Evolutionary conservation across 306 rosid species (phyloP), one percentile per base, ranked within the genome.

Genomic region (Vigna mungo): DNA sequence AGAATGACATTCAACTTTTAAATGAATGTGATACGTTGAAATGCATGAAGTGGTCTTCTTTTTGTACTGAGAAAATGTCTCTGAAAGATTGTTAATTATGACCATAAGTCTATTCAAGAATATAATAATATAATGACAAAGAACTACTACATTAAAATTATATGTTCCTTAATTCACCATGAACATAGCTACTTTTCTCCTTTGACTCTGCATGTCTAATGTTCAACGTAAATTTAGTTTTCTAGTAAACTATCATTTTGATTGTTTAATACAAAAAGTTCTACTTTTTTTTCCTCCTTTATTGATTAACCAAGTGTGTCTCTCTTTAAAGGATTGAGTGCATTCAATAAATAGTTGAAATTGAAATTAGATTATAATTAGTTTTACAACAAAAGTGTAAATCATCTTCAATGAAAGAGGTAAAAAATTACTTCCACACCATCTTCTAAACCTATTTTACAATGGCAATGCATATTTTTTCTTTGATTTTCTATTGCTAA

Each of bases 301-400:
- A 6, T 52, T 52, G 0, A 52, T 17, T 52, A 52, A 52, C 41
- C 9, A 37, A 37, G 41, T 7, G 41, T 37, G 37, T 34, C 9
- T 37, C 7, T 37, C 0, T 6, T 7, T 7, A 37, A 1, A 39
- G 44, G 44, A 39, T 8, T 4, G 13, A 9, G 1, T 56, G 16
- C 7, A 32, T 10, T 56, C 1, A 73, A 84, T 21, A 75, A 68
- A 81, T 53, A 79, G 59, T 37, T 71, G 15, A 63, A 70, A 68
- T 43, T 54, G 6, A n/a, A 70, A 79, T 30, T 30, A 30, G 34
- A 30, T 30, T 30, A 32, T 23, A 43, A 52, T 43, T 25, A 32
- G 15, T 18, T 15, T 15, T 44, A 11, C 12, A 6, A n/a, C 10
- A 63, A 6, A 39, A 51, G 54, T 64, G 32, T 44, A 72, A 80